Conservation (phyloP, 225 moss, liverwort and hornwort genomes). For the Takakia lepidozioides region DNA sequence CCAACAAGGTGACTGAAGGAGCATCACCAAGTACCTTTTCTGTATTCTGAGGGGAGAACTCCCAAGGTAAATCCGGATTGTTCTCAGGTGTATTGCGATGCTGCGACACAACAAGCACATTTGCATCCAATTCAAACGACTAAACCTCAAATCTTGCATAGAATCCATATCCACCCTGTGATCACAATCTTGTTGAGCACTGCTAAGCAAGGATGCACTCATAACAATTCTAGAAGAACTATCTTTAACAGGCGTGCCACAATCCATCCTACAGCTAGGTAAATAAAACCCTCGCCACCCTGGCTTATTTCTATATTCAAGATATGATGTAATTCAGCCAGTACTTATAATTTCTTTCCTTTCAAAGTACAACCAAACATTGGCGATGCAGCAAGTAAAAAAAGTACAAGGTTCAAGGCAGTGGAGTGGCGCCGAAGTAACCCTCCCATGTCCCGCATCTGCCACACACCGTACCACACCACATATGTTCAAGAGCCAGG, state of each 20-base stretch:
- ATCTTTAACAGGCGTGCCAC: not conserved
- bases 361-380: too few relatives aligned
- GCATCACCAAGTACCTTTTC: conserved; percentile 50
- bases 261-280: not conserved
- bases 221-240: not conserved
- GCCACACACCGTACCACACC: not conserved
- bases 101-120: conserved; percentile 52
- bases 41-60: conserved; percentile 71
- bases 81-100: conserved; percentile 77
- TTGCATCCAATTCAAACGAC: too few relatives aligned
- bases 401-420: not conserved
- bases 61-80: conserved; percentile 61
- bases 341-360: too few relatives aligned
- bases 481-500: too few relatives aligned
- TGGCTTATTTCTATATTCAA: not conserved
- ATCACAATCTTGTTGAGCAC: not conserved
- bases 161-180: not conserved
- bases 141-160: not conserved
- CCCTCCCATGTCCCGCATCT: not conserved
- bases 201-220: not conserved
- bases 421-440: conserved; percentile 6
- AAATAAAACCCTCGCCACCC: not conserved
- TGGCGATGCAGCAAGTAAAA: not conserved
- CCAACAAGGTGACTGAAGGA: not conserved
- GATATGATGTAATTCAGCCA: too few relatives aligned